Evolutionary conservation across 208 protist genomes (phyloP), one percentile per base, ranked within the genome.

Genomic region (Sergeia podlipaevii): DNA sequence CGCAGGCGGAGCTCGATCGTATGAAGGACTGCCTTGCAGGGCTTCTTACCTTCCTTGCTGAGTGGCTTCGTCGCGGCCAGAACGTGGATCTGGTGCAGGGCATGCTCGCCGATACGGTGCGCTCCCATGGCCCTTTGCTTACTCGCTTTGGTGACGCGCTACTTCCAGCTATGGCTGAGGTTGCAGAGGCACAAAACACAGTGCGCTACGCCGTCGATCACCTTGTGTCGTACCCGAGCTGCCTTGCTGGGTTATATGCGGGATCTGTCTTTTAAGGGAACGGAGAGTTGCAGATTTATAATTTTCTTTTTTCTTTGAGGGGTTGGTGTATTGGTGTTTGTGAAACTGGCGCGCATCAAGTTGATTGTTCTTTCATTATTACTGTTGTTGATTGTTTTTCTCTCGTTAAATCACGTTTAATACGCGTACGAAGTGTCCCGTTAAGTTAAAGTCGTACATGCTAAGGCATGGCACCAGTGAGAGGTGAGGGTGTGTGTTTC

Each of bases 31-130:
- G 72, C 53, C 49, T 89, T 34, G 48, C 56, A 17, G 64, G 66
- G 4, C 50, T 89, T 13, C 57, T 94, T 8, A 36, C 39, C 18
- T 94, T 91, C 70, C 33, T 91, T 17, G 57, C 59, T 8, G 39
- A 21, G 33, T 91, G 77, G 75, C 58, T 94, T 18, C 54, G 55
- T 27, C 54, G 66, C 23, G 56, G 74, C 27, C 60, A 85, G 56
- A 80, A 90, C 37, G 80, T 87, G 20, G 87, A 94, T 39, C 56
- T 94, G 2, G 65, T 89, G 18, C 87, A 94, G 53, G 87, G 83
- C 18, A 67, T 93, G 42, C 51, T 93, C n/a, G 70, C 82, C 27
- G 70, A 88, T 50, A 54, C 74, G 11, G 52, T 89, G 20, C 73
- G 77, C 36, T 80, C 79, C 10, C 77, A 93, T 49, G 77, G 73